A percentile compares a stretch with the other conserved stretches of the same genome.
These are phyloP conservation scores for Phyllachora maydis DNA, from an alignment of 2,329 filamentous ascomycete species.

Conservation along the genomic window DNA sequence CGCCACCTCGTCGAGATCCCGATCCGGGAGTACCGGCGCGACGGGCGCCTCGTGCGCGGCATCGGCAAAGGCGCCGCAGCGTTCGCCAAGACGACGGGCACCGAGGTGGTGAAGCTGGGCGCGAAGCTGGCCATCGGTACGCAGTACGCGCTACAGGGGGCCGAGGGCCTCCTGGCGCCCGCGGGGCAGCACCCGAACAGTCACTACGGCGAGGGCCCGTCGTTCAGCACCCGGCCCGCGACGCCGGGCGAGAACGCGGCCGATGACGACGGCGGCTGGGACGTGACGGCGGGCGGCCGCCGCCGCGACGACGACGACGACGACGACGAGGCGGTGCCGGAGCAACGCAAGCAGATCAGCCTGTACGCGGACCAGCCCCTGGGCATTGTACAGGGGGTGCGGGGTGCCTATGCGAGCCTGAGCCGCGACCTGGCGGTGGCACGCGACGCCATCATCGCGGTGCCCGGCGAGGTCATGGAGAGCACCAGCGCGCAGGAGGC, in stretches of 20 bases:
- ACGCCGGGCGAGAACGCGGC: no score
- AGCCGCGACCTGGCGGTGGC: constrained; percentile 75
- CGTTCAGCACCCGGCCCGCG: constrained; percentile 15
- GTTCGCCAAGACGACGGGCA: constrained; percentile 86
- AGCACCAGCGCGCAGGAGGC: constrained; percentile 64
- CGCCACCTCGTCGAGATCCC: constrained; percentile 75
- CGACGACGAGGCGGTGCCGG: constrained; percentile 35
- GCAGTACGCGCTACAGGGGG: constrained; percentile 76
- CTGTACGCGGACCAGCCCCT: constrained; percentile 89
- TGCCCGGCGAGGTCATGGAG: constrained; percentile 81
- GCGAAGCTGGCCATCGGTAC: constrained; percentile 91
- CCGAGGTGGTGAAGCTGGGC: constrained; percentile 81
- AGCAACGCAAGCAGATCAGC: constrained; percentile 60
- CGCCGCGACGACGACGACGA: constrained; percentile 4
- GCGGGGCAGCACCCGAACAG: constrained; percentile 7
- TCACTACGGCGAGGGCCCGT: constrained; percentile 11
- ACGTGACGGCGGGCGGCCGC: no score
- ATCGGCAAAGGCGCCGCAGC: constrained; percentile 77
- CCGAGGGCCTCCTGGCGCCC: constrained; percentile 54
- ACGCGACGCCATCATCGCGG: constrained; percentile 80
- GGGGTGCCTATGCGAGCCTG: constrained; percentile 64
- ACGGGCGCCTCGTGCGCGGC: constrained; percentile 78
- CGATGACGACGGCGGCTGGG: constrained; percentile 3
- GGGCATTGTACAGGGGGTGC: constrained; percentile 67
- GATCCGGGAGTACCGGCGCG: constrained; percentile 81